Conservation (phyloP, 768 basidiomycete species). For the Mycena polygramma region DNA sequence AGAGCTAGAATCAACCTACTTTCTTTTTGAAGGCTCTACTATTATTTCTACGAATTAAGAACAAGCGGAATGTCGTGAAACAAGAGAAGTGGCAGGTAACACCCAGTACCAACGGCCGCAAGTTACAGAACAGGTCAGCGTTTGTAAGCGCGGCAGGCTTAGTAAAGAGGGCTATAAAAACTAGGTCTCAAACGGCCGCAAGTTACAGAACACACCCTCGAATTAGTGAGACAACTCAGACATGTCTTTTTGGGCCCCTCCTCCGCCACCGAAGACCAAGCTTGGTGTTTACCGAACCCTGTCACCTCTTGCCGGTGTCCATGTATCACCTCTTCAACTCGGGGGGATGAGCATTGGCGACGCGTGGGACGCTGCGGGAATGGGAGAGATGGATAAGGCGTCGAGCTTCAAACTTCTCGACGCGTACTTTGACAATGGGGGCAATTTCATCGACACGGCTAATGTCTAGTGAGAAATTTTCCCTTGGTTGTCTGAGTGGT, state of each 20-base stretch:
- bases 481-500: too few species aligned
- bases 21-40: too few species aligned
- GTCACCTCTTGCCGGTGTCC: conserved; percentile 50
- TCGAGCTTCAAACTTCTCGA: conserved; percentile 33
- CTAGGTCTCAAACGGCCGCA: too few species aligned
- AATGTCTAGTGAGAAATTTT: conserved; percentile 26
- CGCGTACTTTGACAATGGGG: conserved; percentile 28
- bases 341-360: conserved; percentile 57
- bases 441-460: conserved; percentile 36
- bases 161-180: too few species aligned
- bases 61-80: too few species aligned
- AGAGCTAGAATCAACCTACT: too few species aligned
- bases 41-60: too few species aligned
- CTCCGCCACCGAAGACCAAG: conserved; percentile 42
- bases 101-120: too few species aligned
- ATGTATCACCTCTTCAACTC: conserved; percentile 56
- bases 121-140: too few species aligned
- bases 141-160: too few species aligned
- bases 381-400: conserved; percentile 47
- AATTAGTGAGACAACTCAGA: not conserved
- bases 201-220: too few species aligned
- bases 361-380: conserved; percentile 39
- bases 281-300: conserved; percentile 50
- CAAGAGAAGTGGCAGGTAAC: too few species aligned
- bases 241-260: conserved; percentile 14